Base-by-base conservation (phyloP, 306 rosid species). In the Lotus japonicus region DNA sequence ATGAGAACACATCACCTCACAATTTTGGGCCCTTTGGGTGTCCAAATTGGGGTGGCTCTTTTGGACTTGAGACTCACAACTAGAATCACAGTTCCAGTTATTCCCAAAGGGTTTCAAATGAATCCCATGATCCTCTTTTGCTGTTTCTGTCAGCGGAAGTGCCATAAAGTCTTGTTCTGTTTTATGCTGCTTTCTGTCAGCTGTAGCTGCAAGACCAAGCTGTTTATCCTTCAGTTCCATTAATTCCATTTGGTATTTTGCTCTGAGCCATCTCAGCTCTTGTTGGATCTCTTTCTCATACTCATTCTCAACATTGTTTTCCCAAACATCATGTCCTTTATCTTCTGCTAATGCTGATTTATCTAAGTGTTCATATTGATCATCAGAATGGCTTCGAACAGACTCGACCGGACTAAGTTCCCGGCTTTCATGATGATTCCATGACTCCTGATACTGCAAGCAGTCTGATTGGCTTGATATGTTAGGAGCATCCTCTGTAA, bases 201-300 rank as follows among this genome's bases (percentile, higher is more conserved):
- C 71, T 59, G 79, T 73, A 60, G 81, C 75, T 14, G 68, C 64
- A 50, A 79, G 42, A 59, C 75, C 79, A 48, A 82, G 53, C 68
- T 69, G 87, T 71, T 76, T 78, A 62, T 87, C 88, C 78, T 57
- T 55, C 35, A 81, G 84, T 52, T 81, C 88, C 72, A 84, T 79
- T 33, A 81, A 56, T 64, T 87, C 85, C 75, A 81, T 81, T 72
- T 87, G 92, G 77, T 79, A 83, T 79, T 79, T 92, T 70, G 90
- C 98, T 71, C 82, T 85, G 43, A 81, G 77, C 95, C 92, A 82
- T 79, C 98, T 87, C 52, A 87, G 39, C 60, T 85, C 90, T 75
- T 84, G 92, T 59, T 75, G 82, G 44, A 54, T 74, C 35, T 74
- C 92, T 35, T 63, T 80, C 78, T 82, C 86, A 35, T 69, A 41